Percentiles rank a stretch among this genome's conserved stretches.
Conservation (phyloP, 495 filamentous ascomycete species). For the Annulohypoxylon moriforme region DNA sequence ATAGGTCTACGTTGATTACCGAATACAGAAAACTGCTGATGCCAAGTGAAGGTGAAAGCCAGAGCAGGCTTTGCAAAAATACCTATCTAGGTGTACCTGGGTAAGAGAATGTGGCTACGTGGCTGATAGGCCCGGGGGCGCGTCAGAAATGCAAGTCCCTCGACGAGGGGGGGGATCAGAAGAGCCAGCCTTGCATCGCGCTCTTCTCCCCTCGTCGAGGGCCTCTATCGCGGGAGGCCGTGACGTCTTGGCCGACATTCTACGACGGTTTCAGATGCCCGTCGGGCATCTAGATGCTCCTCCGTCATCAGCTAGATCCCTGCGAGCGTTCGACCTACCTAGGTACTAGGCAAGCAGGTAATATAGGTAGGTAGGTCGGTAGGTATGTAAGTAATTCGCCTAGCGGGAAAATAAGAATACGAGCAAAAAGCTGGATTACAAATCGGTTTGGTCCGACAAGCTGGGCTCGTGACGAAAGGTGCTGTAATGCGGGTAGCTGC, state of each 20-base stretch:
- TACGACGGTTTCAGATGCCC: conserved; percentile 9
- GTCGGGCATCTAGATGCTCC: neutral
- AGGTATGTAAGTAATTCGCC: too few species aligned
- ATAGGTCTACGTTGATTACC: neutral
- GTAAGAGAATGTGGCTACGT: neutral
- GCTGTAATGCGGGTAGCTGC: conserved; percentile 4
- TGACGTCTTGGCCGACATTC: neutral
- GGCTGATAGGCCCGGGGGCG: neutral
- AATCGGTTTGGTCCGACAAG: neutral
- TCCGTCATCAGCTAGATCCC: conserved; percentile 1
- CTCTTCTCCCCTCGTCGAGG: neutral
- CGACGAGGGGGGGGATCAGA: neutral
- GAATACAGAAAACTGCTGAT: conserved; percentile 5
- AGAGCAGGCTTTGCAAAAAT: neutral
- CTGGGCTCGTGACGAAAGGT: conserved; percentile 9
- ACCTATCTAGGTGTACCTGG: neutral
- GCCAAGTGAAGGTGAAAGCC: neutral
- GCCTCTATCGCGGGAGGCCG: neutral
- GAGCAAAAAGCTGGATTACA: conserved; percentile 9
- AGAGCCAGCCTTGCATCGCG: conserved; percentile 18
- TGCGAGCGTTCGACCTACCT: neutral
- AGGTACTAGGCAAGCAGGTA: too few species aligned
- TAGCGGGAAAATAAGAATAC: neutral
- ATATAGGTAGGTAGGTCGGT: too few species aligned
- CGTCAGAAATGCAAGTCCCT: neutral